Evolutionary conservation across 2,329 filamentous ascomycete genomes (phyloP).

Genomic region (Fusarium lateritium): DNA sequence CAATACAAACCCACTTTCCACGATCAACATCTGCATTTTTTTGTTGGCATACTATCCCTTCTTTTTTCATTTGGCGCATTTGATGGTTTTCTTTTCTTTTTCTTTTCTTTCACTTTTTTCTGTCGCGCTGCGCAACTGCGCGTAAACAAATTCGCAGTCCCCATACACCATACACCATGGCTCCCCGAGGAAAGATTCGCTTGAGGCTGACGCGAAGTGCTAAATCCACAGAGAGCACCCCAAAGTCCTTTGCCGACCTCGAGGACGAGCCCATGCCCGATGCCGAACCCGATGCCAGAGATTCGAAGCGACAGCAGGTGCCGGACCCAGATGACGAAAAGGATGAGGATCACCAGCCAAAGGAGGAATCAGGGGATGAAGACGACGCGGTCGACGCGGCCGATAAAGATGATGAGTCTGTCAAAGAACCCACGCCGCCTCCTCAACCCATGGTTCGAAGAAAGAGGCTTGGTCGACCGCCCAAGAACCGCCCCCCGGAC

Average conservation of each 20-base stretch:
- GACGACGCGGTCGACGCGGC: slow-evolving; percentile 52
- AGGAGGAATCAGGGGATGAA: slow-evolving; percentile 65
- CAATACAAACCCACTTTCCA: slow-evolving; percentile 2
- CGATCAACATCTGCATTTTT: background rate
- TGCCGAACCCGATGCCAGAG: slow-evolving; percentile 49
- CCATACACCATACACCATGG: slow-evolving; percentile 48
- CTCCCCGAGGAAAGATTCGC: slow-evolving; percentile 50
- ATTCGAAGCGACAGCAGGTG: slow-evolving; percentile 60
- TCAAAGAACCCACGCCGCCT: slow-evolving; percentile 68
- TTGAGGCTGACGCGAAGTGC: slow-evolving; percentile 54
- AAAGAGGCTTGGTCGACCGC: slow-evolving; percentile 86
- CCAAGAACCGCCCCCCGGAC: slow-evolving; percentile 86
- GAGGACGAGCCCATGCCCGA: slow-evolving; percentile 55
- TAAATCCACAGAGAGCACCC: slow-evolving; percentile 58
- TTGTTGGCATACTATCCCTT: background rate
- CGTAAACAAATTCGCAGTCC: slow-evolving; percentile 8
- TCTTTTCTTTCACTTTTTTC: slow-evolving; percentile 5
- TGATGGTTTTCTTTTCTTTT: slow-evolving; percentile 10
- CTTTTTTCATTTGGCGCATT: background rate
- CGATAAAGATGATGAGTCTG: slow-evolving; percentile 58
- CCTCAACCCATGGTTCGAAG: slow-evolving; percentile 77
- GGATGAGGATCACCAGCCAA: slow-evolving; percentile 66
- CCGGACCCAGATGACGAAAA: slow-evolving; percentile 55
- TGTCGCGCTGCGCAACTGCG: slow-evolving; percentile 23
- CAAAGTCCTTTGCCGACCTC: slow-evolving; percentile 58